These are phyloP conservation scores for Microsporum ferrugineum DNA, from an alignment of 2,329 filamentous ascomycete species.

Conservation along the genomic window DNA sequence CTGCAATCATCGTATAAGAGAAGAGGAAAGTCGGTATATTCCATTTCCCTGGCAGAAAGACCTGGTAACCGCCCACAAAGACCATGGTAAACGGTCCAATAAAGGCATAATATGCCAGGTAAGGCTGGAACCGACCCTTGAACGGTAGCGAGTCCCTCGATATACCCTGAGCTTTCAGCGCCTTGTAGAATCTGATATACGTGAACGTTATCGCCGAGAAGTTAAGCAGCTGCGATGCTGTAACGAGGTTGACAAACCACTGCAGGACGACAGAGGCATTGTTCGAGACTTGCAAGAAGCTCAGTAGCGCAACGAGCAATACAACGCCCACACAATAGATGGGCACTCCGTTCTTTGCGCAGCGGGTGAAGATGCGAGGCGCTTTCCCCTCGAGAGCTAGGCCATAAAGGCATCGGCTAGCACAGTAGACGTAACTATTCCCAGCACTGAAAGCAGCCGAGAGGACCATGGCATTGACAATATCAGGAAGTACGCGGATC, in stretches of 20 bases:
- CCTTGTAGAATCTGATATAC: conserved; percentile 38
- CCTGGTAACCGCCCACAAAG: conserved; percentile 68
- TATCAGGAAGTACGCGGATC: conserved; percentile 54
- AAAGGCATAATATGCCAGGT: conserved; percentile 51
- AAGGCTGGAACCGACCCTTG: conserved; percentile 39
- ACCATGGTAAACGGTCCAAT: conserved; percentile 53
- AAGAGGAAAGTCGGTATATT: conserved; percentile 60
- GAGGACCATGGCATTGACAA: conserved; percentile 62
- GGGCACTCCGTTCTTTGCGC: conserved; percentile 56
- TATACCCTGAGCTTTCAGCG: conserved; percentile 31
- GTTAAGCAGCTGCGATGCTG: conserved; percentile 35
- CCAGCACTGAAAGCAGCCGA: conserved; percentile 58
- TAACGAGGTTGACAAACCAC: conserved; percentile 39
- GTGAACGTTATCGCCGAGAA: conserved; percentile 37
- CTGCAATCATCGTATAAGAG: conserved; percentile 61
- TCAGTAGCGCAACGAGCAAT: conserved; percentile 56
- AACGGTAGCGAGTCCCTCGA: conserved; percentile 28
- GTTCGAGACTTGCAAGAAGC: conserved; percentile 61
- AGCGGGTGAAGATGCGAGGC: conserved; percentile 53
- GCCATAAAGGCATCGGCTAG: conserved; percentile 56
- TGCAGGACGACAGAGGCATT: conserved; percentile 53
- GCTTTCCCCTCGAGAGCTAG: conserved; percentile 59
- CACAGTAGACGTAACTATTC: conserved; percentile 58
- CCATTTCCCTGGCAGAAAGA: conserved; percentile 58
- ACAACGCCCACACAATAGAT: conserved; percentile 60